Evolutionary conservation across 1,139 yeast genomes (phyloP).

Genomic region (Yamadazyma oceani): DNA sequence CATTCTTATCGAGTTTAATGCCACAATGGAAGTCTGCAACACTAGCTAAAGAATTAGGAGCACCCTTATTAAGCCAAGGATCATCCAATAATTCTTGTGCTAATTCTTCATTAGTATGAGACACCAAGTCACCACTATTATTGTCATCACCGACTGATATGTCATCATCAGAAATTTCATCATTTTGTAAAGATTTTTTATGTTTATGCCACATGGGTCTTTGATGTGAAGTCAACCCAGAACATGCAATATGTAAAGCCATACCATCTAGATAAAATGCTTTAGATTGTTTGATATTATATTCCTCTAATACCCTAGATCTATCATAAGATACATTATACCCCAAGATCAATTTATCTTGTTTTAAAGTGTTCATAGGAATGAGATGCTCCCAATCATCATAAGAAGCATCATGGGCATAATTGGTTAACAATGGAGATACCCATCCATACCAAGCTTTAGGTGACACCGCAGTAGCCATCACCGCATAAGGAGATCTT

Average conservation of each 20-base stretch:
- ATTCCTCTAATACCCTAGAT: conserved; percentile 83
- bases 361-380: conserved; percentile 58
- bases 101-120: conserved; percentile 20
- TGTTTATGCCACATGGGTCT: conserved; percentile 75
- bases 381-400: conserved; percentile 64
- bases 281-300: conserved; percentile 61
- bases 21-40: conserved; percentile 83
- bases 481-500: conserved; percentile 66
- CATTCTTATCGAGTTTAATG: conserved; percentile 62
- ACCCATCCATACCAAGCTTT: conserved; percentile 96
- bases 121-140: conserved; percentile 9
- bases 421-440: conserved; percentile 63
- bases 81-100: conserved; percentile 42
- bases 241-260: conserved; percentile 87
- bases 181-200: conserved; percentile 37
- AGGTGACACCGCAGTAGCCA: conserved; percentile 79
- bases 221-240: conserved; percentile 93
- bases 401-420: conserved; percentile 28
- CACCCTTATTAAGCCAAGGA: conserved; percentile 80
- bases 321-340: conserved; percentile 92
- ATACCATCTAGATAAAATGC: conserved; percentile 87
- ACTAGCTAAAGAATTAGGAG: conserved; percentile 78
- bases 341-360: conserved; percentile 70
- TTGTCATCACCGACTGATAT: no score
- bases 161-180: conserved; percentile 30